Base-by-base conservation (phyloP, 2,329 filamentous ascomycete species). In the Apiospora sp. region DNA sequence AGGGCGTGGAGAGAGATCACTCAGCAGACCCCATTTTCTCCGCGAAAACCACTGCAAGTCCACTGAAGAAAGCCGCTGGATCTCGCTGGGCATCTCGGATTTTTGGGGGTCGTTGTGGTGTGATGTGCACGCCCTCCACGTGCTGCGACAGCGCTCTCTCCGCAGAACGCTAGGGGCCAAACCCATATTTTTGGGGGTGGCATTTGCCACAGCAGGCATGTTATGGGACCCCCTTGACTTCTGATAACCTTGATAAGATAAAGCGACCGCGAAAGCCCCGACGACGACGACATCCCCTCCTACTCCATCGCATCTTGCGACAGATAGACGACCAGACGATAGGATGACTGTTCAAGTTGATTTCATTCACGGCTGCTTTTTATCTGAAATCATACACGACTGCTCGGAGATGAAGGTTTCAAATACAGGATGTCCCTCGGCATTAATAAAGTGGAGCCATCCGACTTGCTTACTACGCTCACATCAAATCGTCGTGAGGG, bases 61-160 rank as follows among this genome's bases (percentile, higher is more conserved):
- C 58, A 64, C 58, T 64, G 58, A 64, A 64, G 58, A 64, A 64
- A 41, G 58, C 58, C 58, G 22, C 58, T 64, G 58, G 58, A 41
- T 64, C 58, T 64, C 58, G 30, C 58, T 64, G 34, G 58, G 34
- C 34, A 61, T 61, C 54, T 37, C 37, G 30, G 16, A 61, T 37
- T 61, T 64, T 37, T 41, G 58, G 51, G 27, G 51, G 4, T 58
- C 27, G 14, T 30, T 19, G 30, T n/a, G 54, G 54, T 61, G 54
- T 8, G 44, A 22, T 48, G 44, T 8, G 46, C 58, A 30, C 27
- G 22, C 30, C 30, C 30, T 37, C 54, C 54, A 61, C 54, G 54
- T 61, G 54, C 30, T 51, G 49, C 24, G 10, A 10, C 49, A 51
- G 49, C 27, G 54, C 54, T 61, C 27, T 58, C 54, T 61, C 54